Evolutionary conservation across 169 alveolate genomes (phyloP).

Genomic region (Eimeria sp.): DNA sequence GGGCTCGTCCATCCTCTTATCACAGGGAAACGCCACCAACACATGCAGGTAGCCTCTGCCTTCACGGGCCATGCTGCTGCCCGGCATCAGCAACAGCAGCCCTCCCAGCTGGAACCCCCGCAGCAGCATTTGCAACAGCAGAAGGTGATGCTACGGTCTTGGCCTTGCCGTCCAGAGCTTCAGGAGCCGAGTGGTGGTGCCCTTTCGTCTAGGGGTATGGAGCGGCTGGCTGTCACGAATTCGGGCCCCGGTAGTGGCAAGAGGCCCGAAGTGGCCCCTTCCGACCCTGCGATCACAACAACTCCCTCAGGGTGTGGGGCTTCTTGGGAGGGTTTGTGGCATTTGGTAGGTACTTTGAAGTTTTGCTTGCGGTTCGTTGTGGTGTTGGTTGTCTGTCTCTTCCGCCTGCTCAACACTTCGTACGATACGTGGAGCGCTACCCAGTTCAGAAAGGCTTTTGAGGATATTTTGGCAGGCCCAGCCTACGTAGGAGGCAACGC

Average conservation of each 20-base stretch:
- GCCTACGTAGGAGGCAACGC: neutral
- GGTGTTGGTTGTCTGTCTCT: constrained; percentile 47
- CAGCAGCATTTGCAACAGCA: constrained; percentile 20
- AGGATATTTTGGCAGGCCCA: constrained; percentile 17
- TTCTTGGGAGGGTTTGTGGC: neutral
- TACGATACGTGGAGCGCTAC: constrained; percentile 70
- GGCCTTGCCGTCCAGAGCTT: constrained; percentile 12
- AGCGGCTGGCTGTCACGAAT: neutral
- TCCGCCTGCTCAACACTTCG: constrained; percentile 65
- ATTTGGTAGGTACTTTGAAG: neutral
- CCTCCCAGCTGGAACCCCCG: neutral
- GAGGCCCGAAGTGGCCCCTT: constrained; percentile 28
- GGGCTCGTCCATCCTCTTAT: neutral
- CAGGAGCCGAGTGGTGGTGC: constrained; percentile 6
- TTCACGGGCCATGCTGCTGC: neutral
- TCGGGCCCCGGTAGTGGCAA: neutral
- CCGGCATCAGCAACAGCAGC: neutral
- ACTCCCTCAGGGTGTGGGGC: neutral
- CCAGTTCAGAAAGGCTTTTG: constrained; percentile 26
- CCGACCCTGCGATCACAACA: neutral
- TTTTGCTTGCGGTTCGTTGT: constrained; percentile 40
- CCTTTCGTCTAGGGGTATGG: neutral
- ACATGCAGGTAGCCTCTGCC: neutral
- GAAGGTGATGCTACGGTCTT: constrained; percentile 16
- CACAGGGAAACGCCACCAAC: neutral